These are phyloP conservation scores for Colletotrichum magnum DNA, from an alignment of 2,329 filamentous ascomycete species.

Conservation along the genomic window DNA sequence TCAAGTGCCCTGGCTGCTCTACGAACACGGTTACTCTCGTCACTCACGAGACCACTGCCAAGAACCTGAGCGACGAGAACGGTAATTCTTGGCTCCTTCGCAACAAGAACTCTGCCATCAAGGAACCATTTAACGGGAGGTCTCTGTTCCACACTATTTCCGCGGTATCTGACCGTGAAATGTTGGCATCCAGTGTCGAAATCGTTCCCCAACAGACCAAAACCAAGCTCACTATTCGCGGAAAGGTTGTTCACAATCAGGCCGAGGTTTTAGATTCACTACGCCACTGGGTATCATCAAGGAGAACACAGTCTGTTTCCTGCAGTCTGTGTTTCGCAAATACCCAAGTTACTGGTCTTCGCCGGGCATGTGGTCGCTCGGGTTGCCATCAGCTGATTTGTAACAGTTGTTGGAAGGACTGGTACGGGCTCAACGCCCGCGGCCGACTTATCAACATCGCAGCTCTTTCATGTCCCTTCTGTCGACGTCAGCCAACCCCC, in stretches of 20 bases:
- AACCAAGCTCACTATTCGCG: slow-evolving; percentile 48
- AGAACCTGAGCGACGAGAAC: slow-evolving; percentile 56
- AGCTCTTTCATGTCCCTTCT: slow-evolving; percentile 65
- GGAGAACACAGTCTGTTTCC: slow-evolving; percentile 53
- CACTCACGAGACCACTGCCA: slow-evolving; percentile 53
- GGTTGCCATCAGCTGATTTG: slow-evolving; percentile 62
- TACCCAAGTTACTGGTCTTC: slow-evolving; percentile 53
- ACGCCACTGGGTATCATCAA: slow-evolving; percentile 52
- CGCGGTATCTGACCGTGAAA: slow-evolving; percentile 47
- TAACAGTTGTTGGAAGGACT: slow-evolving; percentile 53
- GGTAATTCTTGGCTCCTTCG: slow-evolving; percentile 59
- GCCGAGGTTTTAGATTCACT: slow-evolving; percentile 52
- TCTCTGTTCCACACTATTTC: slow-evolving; percentile 57
- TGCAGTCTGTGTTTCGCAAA: slow-evolving; percentile 63
- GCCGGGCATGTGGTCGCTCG: slow-evolving; percentile 59
- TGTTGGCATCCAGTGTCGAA: slow-evolving; percentile 54
- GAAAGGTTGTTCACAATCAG: slow-evolving; percentile 60
- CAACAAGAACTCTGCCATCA: slow-evolving; percentile 54
- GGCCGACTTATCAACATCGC: slow-evolving; percentile 62
- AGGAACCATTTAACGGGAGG: slow-evolving; percentile 53
- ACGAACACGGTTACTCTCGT: slow-evolving; percentile 53
- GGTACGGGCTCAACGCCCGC: slow-evolving; percentile 62
- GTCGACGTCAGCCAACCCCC: slow-evolving; percentile 58
- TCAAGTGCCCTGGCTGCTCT: slow-evolving; percentile 58
- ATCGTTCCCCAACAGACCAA: slow-evolving; percentile 48